Conservation (phyloP, 148 eudicot species). For the Gaultheria prostrata region DNA sequence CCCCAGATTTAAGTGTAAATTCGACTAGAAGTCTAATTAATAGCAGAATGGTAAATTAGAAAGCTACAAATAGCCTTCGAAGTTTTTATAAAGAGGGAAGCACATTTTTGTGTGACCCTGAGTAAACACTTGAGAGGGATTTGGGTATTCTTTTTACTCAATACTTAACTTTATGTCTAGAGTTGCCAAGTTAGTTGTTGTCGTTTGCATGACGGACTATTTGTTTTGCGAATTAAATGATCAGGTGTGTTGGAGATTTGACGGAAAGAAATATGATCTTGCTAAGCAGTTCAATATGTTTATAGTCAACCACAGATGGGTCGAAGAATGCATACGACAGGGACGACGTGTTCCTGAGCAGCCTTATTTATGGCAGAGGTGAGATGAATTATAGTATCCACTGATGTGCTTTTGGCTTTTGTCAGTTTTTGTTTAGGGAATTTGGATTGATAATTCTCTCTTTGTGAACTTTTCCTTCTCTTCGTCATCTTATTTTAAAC, state of each 20-base stretch:
- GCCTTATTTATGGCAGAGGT: conserved; percentile 64
- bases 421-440: background rate
- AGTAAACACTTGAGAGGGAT: background rate
- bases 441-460: background rate
- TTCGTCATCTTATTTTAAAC: background rate
- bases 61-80: background rate
- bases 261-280: conserved; percentile 70
- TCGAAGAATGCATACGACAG: conserved; percentile 71
- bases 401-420: background rate
- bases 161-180: background rate
- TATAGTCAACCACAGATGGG: conserved; percentile 81
- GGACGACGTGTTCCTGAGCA: conserved; percentile 64
- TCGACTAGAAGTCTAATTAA: background rate
- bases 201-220: background rate
- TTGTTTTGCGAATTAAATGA: background rate
- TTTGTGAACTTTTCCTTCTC: background rate
- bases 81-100: background rate
- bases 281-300: conserved; percentile 55
- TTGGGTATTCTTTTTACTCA: background rate
- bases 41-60: background rate
- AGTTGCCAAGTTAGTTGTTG: background rate
- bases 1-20: background rate
- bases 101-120: background rate
- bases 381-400: conserved; percentile 6
- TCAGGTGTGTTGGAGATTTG: conserved; percentile 84